Evolutionary conservation across 164 flowering plant genomes (phyloP), one percentile per base, ranked within the genome.

Genomic region (Tetracentron sinense): DNA sequence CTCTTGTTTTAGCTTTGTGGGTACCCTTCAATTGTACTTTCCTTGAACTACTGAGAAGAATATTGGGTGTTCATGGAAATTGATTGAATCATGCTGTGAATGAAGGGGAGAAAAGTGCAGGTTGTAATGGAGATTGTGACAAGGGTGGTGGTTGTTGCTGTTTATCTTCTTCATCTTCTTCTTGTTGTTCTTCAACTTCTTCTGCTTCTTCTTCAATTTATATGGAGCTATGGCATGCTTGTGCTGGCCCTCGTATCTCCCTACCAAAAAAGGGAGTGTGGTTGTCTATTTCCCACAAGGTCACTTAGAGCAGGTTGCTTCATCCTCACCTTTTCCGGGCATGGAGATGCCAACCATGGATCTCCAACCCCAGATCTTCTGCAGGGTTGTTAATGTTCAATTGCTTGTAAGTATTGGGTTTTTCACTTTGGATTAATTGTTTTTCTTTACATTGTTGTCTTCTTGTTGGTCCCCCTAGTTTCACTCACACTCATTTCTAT

Each of bases 211-310:
- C 88, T 30, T 77, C 89, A 50, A 81, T 81, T 33, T 86, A 74
- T 68, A 67, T 78, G 78, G 98, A 89, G 82, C 84, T 89, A 12
- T 89, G 96, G 96, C 90, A 86, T 74, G 96, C 96, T 58, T 87
- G 96, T 82, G 96, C 97, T 79, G 97, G 97, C 20, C 96, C 93
- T 60, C 82, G 85, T 53, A 85, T 83, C 53, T 83, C 84, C 7
- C 77, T 89, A 31, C 98, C 54, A 86, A 81, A 76, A 88, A 82
- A 71, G 98, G 96, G 42, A 77, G 83, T 81, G 80, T 81, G 46
- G 96, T 92, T 71, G 92, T 89, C 20, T 92, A 92, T 71, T 86
- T 89, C 78, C 97, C 97, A 53, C 96, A 92, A 70, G 98, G 98
- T 21, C 98, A 92, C 71, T 62, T 92, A 61, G 98, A 92, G 65